phyloP scores from a whole-genome alignment of 2,329 filamentous ascomycete species.

The Tolypocladium tropicale region DNA sequence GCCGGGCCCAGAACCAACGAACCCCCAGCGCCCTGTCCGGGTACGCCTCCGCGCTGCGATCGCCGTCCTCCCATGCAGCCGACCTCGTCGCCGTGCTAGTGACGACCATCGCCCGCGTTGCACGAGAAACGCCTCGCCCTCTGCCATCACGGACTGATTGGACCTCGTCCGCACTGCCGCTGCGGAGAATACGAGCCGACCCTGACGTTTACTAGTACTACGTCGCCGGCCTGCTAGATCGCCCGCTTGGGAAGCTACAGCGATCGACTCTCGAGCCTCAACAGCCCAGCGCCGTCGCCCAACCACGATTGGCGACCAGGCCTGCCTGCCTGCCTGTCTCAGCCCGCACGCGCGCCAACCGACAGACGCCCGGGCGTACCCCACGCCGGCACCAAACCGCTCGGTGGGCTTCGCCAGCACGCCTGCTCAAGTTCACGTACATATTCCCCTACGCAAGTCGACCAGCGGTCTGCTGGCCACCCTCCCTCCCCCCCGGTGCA shows the following conservation, averaged over 20 bases:
- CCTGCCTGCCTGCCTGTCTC: slow-evolving; percentile 4
- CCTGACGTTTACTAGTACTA: slow-evolving; percentile 14
- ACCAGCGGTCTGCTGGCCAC: slow-evolving; percentile 13
- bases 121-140: slow-evolving; percentile 11
- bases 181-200: slow-evolving; percentile 20
- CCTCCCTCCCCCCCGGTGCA: slow-evolving; percentile 6
- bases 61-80: slow-evolving; percentile 10
- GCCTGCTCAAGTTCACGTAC: slow-evolving; percentile 18
- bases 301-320: background rate
- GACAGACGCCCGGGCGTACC: background rate
- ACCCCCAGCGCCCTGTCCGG: slow-evolving; percentile 3
- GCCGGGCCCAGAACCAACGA: slow-evolving; percentile 1
- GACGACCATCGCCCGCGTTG: slow-evolving; percentile 15
- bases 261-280: slow-evolving; percentile 9
- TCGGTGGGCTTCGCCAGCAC: background rate
- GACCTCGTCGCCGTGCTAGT: slow-evolving; percentile 10
- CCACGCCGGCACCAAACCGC: background rate
- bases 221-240: slow-evolving; percentile 13
- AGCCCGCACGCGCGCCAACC: slow-evolving; percentile 3
- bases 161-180: slow-evolving; percentile 9
- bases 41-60: slow-evolving; percentile 8
- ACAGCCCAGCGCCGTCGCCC: slow-evolving; percentile 1
- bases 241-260: slow-evolving; percentile 13
- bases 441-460: slow-evolving; percentile 11
- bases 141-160: slow-evolving; percentile 14